phyloP scores from a whole-genome alignment of 805 yeast species.

The Kodamaea kakaduensis region DNA sequence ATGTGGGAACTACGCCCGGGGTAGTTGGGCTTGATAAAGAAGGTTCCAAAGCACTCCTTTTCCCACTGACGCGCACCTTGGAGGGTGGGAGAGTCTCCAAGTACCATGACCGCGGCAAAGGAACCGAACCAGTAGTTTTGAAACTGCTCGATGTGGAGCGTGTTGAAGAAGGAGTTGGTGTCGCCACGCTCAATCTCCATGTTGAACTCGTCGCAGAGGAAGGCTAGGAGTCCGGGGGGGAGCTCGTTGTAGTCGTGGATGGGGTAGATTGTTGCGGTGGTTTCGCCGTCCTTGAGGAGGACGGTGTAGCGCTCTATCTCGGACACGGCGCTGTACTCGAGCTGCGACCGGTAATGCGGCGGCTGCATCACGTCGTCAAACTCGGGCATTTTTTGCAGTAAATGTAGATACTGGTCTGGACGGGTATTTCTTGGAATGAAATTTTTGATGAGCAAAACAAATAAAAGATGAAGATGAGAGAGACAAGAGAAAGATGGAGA shows the following conservation, averaged over 20 bases:
- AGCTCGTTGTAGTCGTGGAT: constrained; percentile 60
- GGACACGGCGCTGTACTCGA: constrained; percentile 32
- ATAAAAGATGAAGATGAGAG: constrained; percentile 7
- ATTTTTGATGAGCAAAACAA: no score
- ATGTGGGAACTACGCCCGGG: constrained; percentile 93
- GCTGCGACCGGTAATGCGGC: constrained; percentile 42
- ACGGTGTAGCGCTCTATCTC: constrained; percentile 67
- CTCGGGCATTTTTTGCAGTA: constrained; percentile 38
- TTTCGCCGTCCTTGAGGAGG: constrained; percentile 79
- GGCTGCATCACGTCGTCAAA: constrained; percentile 49
- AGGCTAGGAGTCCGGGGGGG: constrained; percentile 75
- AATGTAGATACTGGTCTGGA: constrained; percentile 32
- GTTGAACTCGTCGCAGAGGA: constrained; percentile 87
- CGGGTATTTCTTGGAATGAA: constrained; percentile 26
- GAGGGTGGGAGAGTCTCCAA: constrained; percentile 62
- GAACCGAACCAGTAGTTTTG: constrained; percentile 84
- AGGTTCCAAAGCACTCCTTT: constrained; percentile 85
- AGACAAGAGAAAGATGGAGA: no score
- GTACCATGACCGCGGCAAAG: constrained; percentile 70
- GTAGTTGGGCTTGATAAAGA: constrained; percentile 79
- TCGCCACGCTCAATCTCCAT: constrained; percentile 89
- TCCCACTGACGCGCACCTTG: constrained; percentile 74
- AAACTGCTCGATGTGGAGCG: constrained; percentile 70
- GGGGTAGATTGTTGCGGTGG: constrained; percentile 92
- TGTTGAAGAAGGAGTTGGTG: constrained; percentile 81